Percentiles rank a stretch among this genome's conserved stretches.
Evolutionary conservation across 208 protist genomes (phyloP).

Genomic region (Trypanosoma caninum): DNA sequence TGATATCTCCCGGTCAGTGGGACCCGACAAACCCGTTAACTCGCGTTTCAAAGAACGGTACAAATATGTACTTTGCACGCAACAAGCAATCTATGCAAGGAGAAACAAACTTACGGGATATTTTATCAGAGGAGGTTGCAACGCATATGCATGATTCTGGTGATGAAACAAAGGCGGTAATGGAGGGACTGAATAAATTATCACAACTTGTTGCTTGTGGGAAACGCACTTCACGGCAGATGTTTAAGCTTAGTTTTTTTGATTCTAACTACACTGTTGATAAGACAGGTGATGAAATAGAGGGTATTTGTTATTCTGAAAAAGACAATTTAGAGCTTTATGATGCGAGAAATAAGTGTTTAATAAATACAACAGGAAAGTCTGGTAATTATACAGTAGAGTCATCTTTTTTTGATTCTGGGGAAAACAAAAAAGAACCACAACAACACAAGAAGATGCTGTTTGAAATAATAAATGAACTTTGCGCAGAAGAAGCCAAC

Average conservation of each 20-base stretch:
- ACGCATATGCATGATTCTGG: too few species aligned
- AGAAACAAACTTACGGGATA: too few species aligned
- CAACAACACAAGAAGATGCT: slow-evolving; percentile 51
- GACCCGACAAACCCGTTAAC: slow-evolving; percentile 21
- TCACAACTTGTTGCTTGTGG: slow-evolving; percentile 37
- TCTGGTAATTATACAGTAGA: too few species aligned
- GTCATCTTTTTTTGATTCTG: too few species aligned
- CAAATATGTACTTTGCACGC: slow-evolving; percentile 47
- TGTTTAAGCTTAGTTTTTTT: slow-evolving; percentile 52
- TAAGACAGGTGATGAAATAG: not conserved
- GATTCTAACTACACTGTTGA: slow-evolving; percentile 32
- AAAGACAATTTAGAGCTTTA: too few species aligned
- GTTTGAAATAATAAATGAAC: slow-evolving; percentile 42
- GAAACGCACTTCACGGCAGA: slow-evolving; percentile 5
- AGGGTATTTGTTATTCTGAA: too few species aligned
- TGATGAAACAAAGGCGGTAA: slow-evolving; percentile 30
- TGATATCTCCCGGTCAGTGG: slow-evolving; percentile 41
- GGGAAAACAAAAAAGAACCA: slow-evolving; percentile 28
- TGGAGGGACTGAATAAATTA: slow-evolving; percentile 52
- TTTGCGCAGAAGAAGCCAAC: slow-evolving; percentile 12
- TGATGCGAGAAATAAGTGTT: not conserved
- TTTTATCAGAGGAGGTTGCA: slow-evolving; percentile 3
- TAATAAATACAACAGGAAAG: not conserved
- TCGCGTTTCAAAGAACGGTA: slow-evolving; percentile 50
- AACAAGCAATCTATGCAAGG: not conserved